Base-by-base conservation (phyloP, 257 asterid species). In the Gardenia jasminoides region DNA sequence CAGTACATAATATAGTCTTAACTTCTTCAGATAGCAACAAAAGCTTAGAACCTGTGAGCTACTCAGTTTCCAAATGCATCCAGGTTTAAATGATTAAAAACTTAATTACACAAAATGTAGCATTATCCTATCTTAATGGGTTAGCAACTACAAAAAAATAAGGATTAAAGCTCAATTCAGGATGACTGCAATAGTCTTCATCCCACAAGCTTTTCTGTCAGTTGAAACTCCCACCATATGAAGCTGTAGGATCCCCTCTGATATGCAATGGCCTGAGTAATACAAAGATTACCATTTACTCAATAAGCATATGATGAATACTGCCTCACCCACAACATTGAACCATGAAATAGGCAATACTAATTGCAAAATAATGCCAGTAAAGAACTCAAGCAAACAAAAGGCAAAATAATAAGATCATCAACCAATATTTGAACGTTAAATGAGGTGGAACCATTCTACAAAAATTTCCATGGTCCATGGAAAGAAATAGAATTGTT, bases 231-330 rank as follows among this genome's bases (percentile, higher is more conserved):
- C 88, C 87, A 83, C 83, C 88, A 78, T 74, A 81, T 74, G 83
- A 84, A 87, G 89, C 84, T 83, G 81, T 80, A 85, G 87, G 88
- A 85, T 87, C 87, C 81, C 85, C 83, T 82, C 83, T 78, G 83
- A 78, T 66, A 83, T 78, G 86, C 77, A 59, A 81, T 83, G 79
- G 86, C 90, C 90, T 79, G 86, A 85, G 87, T 79, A 83, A 81
- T 78, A 85, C 79, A 83, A 85, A 85, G 82, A 83, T 83, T 82
- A 79, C 69, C 83, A 81, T 82, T 78, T 80, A 54, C 84, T 79
- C 79, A 84, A 85, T 70, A 70, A 72, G 43, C 78, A 59, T 79
- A 80, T 47, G 76, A 19, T 47, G 39, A 67, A 82, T 67, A 74
- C 80, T 33, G 44, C 44, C 77, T 56, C 75, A 82, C 59, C 85